Evolutionary conservation across 225 moss, liverwort and hornwort species (phyloP).

Genomic region (Anthoceros angustus): DNA sequence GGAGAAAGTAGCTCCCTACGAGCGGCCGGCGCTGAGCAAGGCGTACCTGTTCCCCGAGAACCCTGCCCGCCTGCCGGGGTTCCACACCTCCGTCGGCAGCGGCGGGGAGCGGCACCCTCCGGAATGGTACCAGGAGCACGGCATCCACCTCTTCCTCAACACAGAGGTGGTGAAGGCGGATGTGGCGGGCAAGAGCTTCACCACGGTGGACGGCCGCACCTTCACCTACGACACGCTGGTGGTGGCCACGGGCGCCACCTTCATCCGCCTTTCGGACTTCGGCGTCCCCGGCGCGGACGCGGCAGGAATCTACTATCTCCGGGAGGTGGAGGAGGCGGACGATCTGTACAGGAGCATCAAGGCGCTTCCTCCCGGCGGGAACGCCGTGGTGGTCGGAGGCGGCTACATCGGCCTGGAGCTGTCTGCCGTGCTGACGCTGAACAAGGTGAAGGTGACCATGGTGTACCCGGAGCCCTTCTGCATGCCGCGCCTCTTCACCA

Average conservation of each 20-base stretch:
- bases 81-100: constrained; percentile 60
- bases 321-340: constrained; percentile 53
- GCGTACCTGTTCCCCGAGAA: constrained; percentile 35
- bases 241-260: constrained; percentile 74
- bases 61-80: constrained; percentile 84
- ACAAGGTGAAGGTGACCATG: constrained; percentile 63
- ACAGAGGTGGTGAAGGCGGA: constrained; percentile 29
- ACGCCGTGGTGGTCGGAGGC: constrained; percentile 83
- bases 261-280: constrained; percentile 47
- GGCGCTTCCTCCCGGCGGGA: constrained; percentile 30
- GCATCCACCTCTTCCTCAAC: constrained; percentile 22
- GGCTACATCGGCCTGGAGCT: constrained; percentile 91
- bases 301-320: constrained; percentile 55
- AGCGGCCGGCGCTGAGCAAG: constrained; percentile 42
- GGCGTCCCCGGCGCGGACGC: constrained; percentile 82
- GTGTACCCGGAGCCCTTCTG: constrained; percentile 35
- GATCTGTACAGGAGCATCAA: constrained; percentile 44
- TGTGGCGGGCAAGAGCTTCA: constrained; percentile 48
- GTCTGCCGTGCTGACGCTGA: constrained; percentile 48
- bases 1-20: constrained; percentile 35
- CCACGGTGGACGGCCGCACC: constrained; percentile 34
- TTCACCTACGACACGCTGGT: constrained; percentile 59
- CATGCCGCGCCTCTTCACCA: constrained; percentile 84
- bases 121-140: constrained; percentile 79
- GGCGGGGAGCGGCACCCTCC: constrained; percentile 63